Evolutionary conservation across 345 rosid genomes (phyloP), one percentile per base, ranked within the genome.

Genomic region (Salix udensis): DNA sequence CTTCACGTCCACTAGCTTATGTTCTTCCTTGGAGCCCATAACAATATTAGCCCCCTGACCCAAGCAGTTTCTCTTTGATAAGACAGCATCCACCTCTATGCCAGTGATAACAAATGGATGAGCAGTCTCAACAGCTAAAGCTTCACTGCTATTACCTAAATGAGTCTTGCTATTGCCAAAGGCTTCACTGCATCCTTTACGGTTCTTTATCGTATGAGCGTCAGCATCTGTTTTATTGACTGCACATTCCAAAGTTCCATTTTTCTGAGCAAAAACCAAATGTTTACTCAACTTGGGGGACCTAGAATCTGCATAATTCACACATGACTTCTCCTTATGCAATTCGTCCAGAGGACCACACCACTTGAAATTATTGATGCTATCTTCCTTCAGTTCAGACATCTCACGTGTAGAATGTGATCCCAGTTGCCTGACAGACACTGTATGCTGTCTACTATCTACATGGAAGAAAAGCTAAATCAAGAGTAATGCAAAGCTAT

Each of bases 401-500:
- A 52, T 77, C 64, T 53, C 78, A 23, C 52, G 68, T 76, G 83
- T 46, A 70, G 72, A 83, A 64, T 46, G 71, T 26, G 76, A 84
- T 60, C 46, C 84, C 60, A 61, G 52, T 30, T 39, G 71, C 65
- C 76, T 67, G 66, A 58, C 76, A 42, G 75, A 70, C 80, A 81
- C 86, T 81, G 68, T 40, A 69, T 52, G 71, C 72, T 77, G 82
- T 81, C 83, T 78, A 71, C 69, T 58, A 83, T 88, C 97, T 89
- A 86, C 89, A 86, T 62, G 28, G 70, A 75, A 81, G 73, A 89
- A 74, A 61, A 82, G 82, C 82, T 48, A 64, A 77, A 64, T 76
- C 76, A 81, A 76, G 80, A 50, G 74, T 44, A 72, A 34, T 75
- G 61, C 34, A 83, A 74, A 75, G 26, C 53, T 72, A 67, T 75